Base-by-base conservation (phyloP, 768 basidiomycete species). In the Holtermanniella nyarrowii region DNA sequence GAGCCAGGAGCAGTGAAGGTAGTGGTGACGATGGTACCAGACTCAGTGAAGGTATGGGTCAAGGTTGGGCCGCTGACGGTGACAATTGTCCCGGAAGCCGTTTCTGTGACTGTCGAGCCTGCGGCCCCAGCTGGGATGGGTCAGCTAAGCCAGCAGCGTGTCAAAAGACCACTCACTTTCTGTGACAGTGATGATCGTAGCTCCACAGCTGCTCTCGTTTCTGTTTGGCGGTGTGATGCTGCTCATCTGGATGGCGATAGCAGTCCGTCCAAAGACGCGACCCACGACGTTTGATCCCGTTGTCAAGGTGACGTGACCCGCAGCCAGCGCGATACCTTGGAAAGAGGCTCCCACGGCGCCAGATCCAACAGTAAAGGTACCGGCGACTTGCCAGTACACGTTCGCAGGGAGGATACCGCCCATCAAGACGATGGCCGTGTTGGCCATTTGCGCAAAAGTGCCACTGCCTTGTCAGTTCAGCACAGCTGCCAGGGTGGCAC, bases 331-430 rank as follows among this genome's bases (percentile, higher is more conserved):
- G 41, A 58, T 55, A 44, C 57, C 57, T 23, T 54, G 49, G 53
- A 58, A 58, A 2, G 48, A 50, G 20, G 57, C 57, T 20, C 53
- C 53, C 11, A 44, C 24, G 7, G 46, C 46, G 24, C 57, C 49
- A 7, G 49, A 24, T 5, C 49, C 49, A n/a, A 58, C 31, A 13
- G 53, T 48, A 7, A 51, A 43, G 2, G 57, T 50, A 5, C 43
- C 57, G 1, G 57, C 53, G 42, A 58, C 57, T 40, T 42, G 39
- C 49, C 48, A 58, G 46, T 51, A 54, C 39, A 58, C 57, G n/a
- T 54, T 24, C 2, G 39, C 44, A 3, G 57, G 53, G 31, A 39
- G 44, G n/a, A 58, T 49, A 2, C 57, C 57, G 7, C 57, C 57
- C 5, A 48, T 26, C 3, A 58, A 50, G 18, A 49, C 27, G 45